A percentile compares a stretch with the other conserved stretches of the same genome.
Conservation (phyloP, 768 basidiomycete genomes). For the Tricholoma matsutake region DNA sequence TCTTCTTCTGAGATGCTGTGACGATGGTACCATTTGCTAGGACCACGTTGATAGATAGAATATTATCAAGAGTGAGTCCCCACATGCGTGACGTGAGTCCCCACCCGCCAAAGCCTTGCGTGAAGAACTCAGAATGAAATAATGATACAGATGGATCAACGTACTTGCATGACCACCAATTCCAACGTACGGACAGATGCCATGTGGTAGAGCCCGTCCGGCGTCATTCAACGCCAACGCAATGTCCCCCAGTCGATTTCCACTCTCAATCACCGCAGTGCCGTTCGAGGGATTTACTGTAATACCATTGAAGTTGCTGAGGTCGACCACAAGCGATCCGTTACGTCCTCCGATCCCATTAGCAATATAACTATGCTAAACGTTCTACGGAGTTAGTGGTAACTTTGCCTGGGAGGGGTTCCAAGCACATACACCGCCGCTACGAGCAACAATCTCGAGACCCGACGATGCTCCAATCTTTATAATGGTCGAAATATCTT, state of each 20-base stretch:
- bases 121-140: no score
- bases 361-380: no score
- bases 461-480: neutral
- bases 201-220: constrained; percentile 48
- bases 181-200: constrained; percentile 17
- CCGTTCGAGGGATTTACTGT: no score
- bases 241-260: constrained; percentile 13
- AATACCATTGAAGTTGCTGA: no score
- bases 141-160: neutral
- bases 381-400: no score
- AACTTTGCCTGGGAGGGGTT: no score
- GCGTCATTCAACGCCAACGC: constrained; percentile 37
- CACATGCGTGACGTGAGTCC: constrained; percentile 42
- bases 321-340: no score
- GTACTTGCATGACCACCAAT: constrained; percentile 49
- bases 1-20: constrained; percentile 31
- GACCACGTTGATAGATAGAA: no score
- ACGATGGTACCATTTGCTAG: constrained; percentile 39
- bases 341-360: no score
- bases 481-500: neutral
- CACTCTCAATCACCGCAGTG: no score
- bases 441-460: neutral
- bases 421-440: no score
- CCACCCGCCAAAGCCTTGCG: constrained; percentile 36
- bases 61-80: no score